phyloP scores from a whole-genome alignment of 2,329 filamentous ascomycete genomes.

The Pseudocercospora vitis region DNA sequence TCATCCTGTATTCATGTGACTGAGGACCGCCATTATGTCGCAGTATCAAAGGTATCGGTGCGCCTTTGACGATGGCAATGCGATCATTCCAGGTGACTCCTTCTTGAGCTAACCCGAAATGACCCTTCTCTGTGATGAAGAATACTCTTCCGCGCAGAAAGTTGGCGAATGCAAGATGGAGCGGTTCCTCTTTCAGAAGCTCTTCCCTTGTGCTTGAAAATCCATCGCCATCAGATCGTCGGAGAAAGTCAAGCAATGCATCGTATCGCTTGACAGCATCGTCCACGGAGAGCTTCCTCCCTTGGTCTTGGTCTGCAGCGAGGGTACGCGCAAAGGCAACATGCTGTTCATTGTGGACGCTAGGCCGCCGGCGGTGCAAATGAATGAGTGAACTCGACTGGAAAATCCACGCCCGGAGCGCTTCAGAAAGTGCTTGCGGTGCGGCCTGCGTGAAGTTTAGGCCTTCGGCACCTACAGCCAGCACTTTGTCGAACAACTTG shows the following conservation, averaged over 20 bases:
- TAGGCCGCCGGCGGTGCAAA: constrained; percentile 15
- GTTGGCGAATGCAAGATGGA: constrained; percentile 16
- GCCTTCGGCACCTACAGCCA: constrained; percentile 17
- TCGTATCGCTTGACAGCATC: constrained; percentile 20
- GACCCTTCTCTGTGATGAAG: constrained; percentile 23
- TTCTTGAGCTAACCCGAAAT: constrained; percentile 21
- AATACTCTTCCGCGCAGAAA: constrained; percentile 25
- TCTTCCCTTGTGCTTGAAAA: background rate
- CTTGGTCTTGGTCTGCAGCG: constrained; percentile 23
- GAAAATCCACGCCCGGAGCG: constrained; percentile 21
- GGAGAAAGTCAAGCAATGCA: constrained; percentile 17
- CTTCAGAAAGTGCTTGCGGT: constrained; percentile 16
- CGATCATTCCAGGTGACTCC: constrained; percentile 21
- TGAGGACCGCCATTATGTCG: constrained; percentile 12
- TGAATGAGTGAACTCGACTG: constrained; percentile 19
- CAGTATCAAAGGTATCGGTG: constrained; percentile 21
- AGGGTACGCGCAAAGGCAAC: constrained; percentile 22
- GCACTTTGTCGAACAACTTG: constrained; percentile 22
- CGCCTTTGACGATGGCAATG: constrained; percentile 18
- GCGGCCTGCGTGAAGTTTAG: constrained; percentile 12
- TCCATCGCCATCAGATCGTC: constrained; percentile 8
- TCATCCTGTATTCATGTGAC: constrained; percentile 14
- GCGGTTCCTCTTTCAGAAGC: constrained; percentile 10
- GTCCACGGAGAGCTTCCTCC: constrained; percentile 12
- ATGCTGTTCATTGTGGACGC: constrained; percentile 17